Percentiles rank a stretch among this genome's conserved stretches.
Evolutionary conservation across 352 stramenopile genomes (phyloP).

Genomic region (Globisporangium cylindrosporum): DNA sequence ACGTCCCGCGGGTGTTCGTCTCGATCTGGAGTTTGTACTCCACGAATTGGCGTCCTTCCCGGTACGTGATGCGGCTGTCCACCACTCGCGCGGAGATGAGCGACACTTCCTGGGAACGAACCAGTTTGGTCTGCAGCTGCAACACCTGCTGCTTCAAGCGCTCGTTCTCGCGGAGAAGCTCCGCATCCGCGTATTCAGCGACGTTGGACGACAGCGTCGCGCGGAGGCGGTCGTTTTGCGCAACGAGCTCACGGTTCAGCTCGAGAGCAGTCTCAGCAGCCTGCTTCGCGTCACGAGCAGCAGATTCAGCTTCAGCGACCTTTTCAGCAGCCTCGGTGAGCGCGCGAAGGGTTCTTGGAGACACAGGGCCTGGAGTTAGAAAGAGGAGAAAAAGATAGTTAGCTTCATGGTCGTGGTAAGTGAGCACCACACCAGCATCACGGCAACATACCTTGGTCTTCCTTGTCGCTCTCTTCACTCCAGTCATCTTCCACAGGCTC

Average conservation of each 20-base stretch:
- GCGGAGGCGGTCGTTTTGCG: slow-evolving; percentile 63
- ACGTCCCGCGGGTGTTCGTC: slow-evolving; percentile 60
- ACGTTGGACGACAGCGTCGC: slow-evolving; percentile 65
- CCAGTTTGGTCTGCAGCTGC: slow-evolving; percentile 67
- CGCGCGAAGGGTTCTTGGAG: slow-evolving; percentile 53
- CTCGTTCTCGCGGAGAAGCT: slow-evolving; percentile 66
- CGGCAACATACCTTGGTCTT: slow-evolving; percentile 23
- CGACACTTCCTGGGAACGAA: slow-evolving; percentile 61
- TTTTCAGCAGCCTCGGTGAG: slow-evolving; percentile 72
- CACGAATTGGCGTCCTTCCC: slow-evolving; percentile 65
- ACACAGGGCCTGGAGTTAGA: slow-evolving; percentile 32
- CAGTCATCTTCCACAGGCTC: slow-evolving; percentile 83
- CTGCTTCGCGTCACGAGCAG: slow-evolving; percentile 67
- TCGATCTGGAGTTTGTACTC: slow-evolving; percentile 33
- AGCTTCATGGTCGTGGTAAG: neutral
- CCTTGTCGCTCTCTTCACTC: slow-evolving; percentile 71
- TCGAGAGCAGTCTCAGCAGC: slow-evolving; percentile 56
- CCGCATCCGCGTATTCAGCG: slow-evolving; percentile 62
- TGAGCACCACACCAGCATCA: neutral
- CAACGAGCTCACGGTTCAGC: slow-evolving; percentile 56
- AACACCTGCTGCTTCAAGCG: slow-evolving; percentile 68
- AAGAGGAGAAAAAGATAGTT: neutral
- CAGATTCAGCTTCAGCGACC: slow-evolving; percentile 70
- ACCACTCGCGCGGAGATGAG: slow-evolving; percentile 71
- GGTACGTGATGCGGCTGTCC: slow-evolving; percentile 65